Percentiles rank a stretch among this genome's conserved stretches.
Evolutionary conservation across 2,329 filamentous ascomycete genomes (phyloP).

Genomic region (Penicillium sp.): DNA sequence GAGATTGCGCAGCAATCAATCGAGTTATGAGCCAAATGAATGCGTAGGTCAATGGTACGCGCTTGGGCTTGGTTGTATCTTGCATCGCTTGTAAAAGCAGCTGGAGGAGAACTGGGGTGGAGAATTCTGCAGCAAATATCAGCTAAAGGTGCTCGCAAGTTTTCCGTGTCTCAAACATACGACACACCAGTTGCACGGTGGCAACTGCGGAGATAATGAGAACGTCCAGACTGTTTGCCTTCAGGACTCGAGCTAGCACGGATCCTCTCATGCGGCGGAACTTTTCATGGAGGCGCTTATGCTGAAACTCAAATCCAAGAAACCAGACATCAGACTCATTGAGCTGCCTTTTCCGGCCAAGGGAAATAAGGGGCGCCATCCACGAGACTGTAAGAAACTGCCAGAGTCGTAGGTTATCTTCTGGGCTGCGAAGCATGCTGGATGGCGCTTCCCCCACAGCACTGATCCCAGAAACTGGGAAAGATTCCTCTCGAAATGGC

Average conservation of each 20-base stretch:
- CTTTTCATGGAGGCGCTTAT: slow-evolving; percentile 68
- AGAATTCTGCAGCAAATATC: slow-evolving; percentile 45
- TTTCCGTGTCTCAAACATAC: slow-evolving; percentile 33
- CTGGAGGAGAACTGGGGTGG: slow-evolving; percentile 69
- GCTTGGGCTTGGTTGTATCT: slow-evolving; percentile 49
- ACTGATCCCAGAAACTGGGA: slow-evolving; percentile 60
- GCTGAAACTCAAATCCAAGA: slow-evolving; percentile 78
- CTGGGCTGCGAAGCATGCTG: slow-evolving; percentile 66
- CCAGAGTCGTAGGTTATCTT: slow-evolving; percentile 77
- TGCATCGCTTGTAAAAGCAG: slow-evolving; percentile 68
- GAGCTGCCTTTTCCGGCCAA: slow-evolving; percentile 66
- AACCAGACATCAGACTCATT: slow-evolving; percentile 80
- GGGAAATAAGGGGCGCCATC: slow-evolving; percentile 71
- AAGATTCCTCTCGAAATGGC: slow-evolving; percentile 65
- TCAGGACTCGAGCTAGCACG: slow-evolving; percentile 67
- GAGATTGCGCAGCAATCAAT: slow-evolving; percentile 63
- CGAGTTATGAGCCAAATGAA: slow-evolving; percentile 61
- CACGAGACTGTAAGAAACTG: slow-evolving; percentile 84
- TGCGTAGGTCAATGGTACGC: slow-evolving; percentile 66
- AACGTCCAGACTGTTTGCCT: slow-evolving; percentile 78
- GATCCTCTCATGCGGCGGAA: slow-evolving; percentile 74
- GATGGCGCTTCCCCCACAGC: slow-evolving; percentile 58
- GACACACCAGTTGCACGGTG: slow-evolving; percentile 61
- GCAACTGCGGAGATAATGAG: slow-evolving; percentile 66
- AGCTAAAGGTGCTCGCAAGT: background rate